Percentiles rank a stretch among this genome's conserved stretches.
phyloP scores from a whole-genome alignment of 2,329 filamentous ascomycete species.

The Penicillium sclerotigenum region DNA sequence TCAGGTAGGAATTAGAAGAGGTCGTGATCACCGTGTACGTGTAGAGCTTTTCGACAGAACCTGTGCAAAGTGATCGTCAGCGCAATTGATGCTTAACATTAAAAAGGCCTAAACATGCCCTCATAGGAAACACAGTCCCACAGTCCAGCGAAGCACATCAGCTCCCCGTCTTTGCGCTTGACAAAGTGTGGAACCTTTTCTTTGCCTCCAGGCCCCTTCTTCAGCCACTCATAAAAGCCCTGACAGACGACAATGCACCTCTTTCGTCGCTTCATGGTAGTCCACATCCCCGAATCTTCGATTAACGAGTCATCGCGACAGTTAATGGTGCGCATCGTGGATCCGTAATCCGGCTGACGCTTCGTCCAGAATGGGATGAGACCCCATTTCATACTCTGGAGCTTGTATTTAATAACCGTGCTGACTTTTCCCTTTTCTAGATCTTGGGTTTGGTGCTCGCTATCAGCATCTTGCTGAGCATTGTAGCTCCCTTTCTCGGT shows the following conservation, averaged over 20 bases:
- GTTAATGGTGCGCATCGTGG: conserved; percentile 86
- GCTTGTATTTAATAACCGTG: conserved; percentile 63
- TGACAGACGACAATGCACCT: conserved; percentile 83
- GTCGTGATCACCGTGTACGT: conserved; percentile 96
- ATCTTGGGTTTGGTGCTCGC: conserved; percentile 13
- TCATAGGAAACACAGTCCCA: conserved; percentile 88
- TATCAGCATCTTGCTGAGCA: conserved; percentile 19
- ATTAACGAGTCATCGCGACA: conserved; percentile 84
- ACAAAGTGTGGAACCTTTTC: conserved; percentile 83
- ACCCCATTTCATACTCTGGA: conserved; percentile 96
- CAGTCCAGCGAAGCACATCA: conserved; percentile 87
- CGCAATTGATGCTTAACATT: neutral
- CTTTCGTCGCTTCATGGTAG: conserved; percentile 82
- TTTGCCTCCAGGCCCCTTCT: conserved; percentile 66
- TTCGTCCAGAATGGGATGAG: conserved; percentile 93
- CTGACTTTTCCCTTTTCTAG: conserved; percentile 11
- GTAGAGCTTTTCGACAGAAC: conserved; percentile 67
- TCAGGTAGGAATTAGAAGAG: conserved; percentile 74
- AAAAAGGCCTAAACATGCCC: conserved; percentile 45
- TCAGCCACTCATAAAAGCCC: conserved; percentile 96
- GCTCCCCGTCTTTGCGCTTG: conserved; percentile 72
- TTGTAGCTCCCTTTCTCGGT: conserved; percentile 53
- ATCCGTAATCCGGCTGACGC: conserved; percentile 71
- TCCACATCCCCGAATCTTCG: conserved; percentile 81
- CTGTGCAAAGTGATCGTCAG: conserved; percentile 32